Conservation (phyloP, 768 basidiomycete species). For the Tricholomella constricta region DNA sequence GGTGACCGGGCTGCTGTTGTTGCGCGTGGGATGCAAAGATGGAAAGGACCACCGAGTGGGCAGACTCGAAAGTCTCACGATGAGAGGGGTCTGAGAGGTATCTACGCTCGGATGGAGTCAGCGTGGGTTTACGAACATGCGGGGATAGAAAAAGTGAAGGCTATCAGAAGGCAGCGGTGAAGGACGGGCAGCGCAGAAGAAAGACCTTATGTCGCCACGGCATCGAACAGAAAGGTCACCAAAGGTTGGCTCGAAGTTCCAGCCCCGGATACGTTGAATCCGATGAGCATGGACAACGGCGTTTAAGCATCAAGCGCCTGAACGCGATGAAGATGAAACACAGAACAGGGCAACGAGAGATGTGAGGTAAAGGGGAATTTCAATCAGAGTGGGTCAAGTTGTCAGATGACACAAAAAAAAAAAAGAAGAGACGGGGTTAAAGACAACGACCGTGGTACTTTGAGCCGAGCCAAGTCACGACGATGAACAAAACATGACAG, state of each 20-base stretch:
- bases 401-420: too few relatives aligned
- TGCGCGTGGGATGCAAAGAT: constrained; percentile 67
- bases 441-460: too few relatives aligned
- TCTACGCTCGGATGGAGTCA: constrained; percentile 37
- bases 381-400: too few relatives aligned
- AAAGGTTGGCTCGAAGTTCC: background rate
- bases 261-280: background rate
- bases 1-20: constrained; percentile 24
- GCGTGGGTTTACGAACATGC: constrained; percentile 6
- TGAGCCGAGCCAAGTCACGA: too few relatives aligned
- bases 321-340: too few relatives aligned
- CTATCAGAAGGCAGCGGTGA: background rate
- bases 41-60: constrained; percentile 81
- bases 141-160: background rate
- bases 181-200: background rate
- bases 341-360: too few relatives aligned
- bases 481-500: too few relatives aligned
- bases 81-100: constrained; percentile 59
- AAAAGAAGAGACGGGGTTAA: too few relatives aligned
- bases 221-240: background rate
- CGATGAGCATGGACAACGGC: background rate
- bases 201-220: background rate
- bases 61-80: constrained; percentile 82
- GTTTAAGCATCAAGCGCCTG: background rate
- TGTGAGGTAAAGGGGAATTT: too few relatives aligned